Evolutionary conservation across 1,284 basidiomycete species (phyloP), one percentile per base, ranked within the genome.

Genomic region (Marasmius oreades): DNA sequence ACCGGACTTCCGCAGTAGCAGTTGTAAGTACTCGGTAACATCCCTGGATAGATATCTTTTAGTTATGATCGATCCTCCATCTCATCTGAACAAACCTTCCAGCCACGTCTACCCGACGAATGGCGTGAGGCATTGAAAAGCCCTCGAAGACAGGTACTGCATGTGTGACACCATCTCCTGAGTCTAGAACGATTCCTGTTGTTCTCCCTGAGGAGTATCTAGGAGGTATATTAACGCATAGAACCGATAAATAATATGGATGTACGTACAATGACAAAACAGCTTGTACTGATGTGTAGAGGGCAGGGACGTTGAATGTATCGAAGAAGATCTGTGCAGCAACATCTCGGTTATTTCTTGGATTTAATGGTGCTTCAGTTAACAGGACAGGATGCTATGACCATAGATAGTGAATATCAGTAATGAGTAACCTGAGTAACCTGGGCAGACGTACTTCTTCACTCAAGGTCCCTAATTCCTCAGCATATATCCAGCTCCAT

Each of bases 131-230:
- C 93, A 99, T 98, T 8, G 93, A 95, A 76, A 99, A 99, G 0
- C 97, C 97, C 70, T 99, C 97, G 67, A 97, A 99, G 10, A 99
- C 97, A 2, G 97, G 97, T 2, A 99, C 97, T 2, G 97, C 94
- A 64, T 99, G 97, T 20, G 97, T 98, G 1, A 99, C 97, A 22
- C 97, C 97, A 69, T 99, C 97, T 11, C 97, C 97, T 3, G 97
- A 98, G 70, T 99, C 97, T 14, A 99, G 82, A 3, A 99, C 97
- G 57, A 99, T 98, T 37, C 97, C 97, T 28, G 97, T 99, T 59
- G 97, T 99, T 61, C 97, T 84, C n/a, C 97, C 97, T 5, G 96
- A 98, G 2, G 97, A 95, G 77, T 99, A 99, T 69, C 95, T 98
- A 67, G 3, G 48, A 20, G 57, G 42, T 53, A 44, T 36, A 37